These are phyloP conservation scores for Rhizopogon salebrosus DNA, from an alignment of 768 basidiomycete genomes.

Conservation along the genomic window DNA sequence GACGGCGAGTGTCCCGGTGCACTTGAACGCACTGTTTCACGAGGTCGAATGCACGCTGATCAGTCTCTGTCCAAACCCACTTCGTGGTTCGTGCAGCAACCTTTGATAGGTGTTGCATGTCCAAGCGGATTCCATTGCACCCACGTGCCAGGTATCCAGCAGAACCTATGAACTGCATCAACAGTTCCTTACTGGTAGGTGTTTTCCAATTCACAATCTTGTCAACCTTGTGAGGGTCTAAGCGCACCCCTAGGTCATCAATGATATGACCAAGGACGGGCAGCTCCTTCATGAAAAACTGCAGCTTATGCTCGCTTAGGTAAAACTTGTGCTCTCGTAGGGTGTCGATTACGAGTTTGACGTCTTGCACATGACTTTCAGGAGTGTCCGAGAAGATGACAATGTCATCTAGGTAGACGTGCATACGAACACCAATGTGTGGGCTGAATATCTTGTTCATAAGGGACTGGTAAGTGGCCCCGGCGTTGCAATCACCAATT, in stretches of 20 bases:
- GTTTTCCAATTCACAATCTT: constrained; percentile 30
- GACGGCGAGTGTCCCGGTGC: constrained; percentile 12
- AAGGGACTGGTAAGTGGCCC: constrained; percentile 37
- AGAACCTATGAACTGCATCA: constrained; percentile 29
- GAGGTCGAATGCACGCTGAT: constrained; percentile 28
- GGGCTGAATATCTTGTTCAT: constrained; percentile 37
- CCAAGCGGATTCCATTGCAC: constrained; percentile 26
- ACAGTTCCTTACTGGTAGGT: constrained; percentile 27
- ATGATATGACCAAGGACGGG: constrained; percentile 33
- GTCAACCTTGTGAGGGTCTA: constrained; percentile 42
- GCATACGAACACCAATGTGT: constrained; percentile 27
- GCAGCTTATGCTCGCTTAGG: constrained; percentile 31
- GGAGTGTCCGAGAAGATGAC: constrained; percentile 27
- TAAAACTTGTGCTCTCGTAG: constrained; percentile 31
- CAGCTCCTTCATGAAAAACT: constrained; percentile 26
- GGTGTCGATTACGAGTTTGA: constrained; percentile 29
- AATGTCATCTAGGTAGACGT: constrained; percentile 32
- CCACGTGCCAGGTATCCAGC: constrained; percentile 31
- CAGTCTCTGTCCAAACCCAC: constrained; percentile 24
- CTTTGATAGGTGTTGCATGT: constrained; percentile 30
- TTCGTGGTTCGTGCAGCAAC: constrained; percentile 7
- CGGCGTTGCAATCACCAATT: constrained; percentile 26
- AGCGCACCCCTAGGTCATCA: constrained; percentile 30
- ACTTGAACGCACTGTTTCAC: constrained; percentile 18
- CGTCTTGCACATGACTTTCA: constrained; percentile 26